phyloP scores from a whole-genome alignment of 2,329 filamentous ascomycete genomes.

The Fusarium neocosmosporiellum region DNA sequence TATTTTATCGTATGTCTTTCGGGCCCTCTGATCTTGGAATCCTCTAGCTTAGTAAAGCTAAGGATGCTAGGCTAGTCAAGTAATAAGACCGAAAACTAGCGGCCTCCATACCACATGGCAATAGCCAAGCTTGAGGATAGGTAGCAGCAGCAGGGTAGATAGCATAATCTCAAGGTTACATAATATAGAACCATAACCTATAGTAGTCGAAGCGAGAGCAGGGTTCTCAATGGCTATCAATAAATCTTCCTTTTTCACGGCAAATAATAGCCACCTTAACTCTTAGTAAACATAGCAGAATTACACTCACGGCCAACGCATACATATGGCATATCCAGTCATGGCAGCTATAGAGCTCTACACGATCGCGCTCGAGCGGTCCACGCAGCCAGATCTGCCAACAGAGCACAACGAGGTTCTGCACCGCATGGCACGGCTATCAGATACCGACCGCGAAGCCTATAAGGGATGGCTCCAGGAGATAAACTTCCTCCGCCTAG shows the following conservation, averaged over 20 bases:
- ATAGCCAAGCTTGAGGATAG: no score
- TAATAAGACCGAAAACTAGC: no score
- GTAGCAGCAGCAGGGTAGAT: background rate
- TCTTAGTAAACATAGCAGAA: background rate
- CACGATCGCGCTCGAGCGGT: background rate
- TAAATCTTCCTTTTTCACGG: background rate
- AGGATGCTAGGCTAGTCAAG: no score
- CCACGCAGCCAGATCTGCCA: background rate
- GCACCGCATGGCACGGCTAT: background rate
- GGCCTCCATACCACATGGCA: no score
- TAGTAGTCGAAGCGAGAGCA: background rate
- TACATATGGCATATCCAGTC: background rate
- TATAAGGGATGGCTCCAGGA: background rate
- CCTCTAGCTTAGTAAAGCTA: no score
- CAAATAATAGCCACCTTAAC: background rate
- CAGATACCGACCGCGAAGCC: background rate
- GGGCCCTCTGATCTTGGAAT: no score
- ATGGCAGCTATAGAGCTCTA: background rate
- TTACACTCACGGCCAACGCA: background rate
- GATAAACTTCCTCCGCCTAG: background rate
- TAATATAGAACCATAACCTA: background rate
- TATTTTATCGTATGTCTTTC: no score
- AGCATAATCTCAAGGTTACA: background rate
- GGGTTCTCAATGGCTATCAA: background rate
- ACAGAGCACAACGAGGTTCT: background rate